Evolutionary conservation across 371 early-diverging fungal genomes (phyloP), one percentile per base, ranked within the genome.

Genomic region (Paramicrosporidium saccamoebae): DNA sequence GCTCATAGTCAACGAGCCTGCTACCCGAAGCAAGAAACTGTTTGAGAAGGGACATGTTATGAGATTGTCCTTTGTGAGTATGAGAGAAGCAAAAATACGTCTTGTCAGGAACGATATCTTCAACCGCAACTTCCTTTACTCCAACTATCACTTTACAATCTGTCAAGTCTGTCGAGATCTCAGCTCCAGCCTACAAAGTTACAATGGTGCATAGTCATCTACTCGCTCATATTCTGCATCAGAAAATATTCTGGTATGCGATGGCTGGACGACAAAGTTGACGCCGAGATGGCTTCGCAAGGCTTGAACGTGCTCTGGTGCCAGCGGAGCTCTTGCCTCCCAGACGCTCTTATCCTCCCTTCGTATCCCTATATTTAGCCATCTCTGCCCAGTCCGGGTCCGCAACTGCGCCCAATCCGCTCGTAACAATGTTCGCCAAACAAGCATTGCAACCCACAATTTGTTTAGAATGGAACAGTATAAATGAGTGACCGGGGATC

Each of bases 61-160:
- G 66, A 15, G 29, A 23, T 29, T 79, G 81, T 11, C 79, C 92
- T 46, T 92, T 92, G 50, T 82, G 84, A 0, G 88, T 90, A 43
- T 92, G 92, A 25, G 86, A 82, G 35, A 92, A 92, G 46, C 71
- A 66, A 11, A 82, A 19, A 41, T 81, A 90, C 1, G 77, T 75
- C 48, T 84, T 86, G 39, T 66, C 48, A 0, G 59, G 58, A 2
- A 88, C 42, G 26, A 92, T 36, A 23, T 68, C 46, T 21, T 49
- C 39, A 9, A 52, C 50, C n/a, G 88, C 82, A 2, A 92, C 81
- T 33, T 92, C 92, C 40, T 92, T 92, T 27, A 92, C 81, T 9
- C 90, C 92, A 20, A 92, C 33, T 17, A 92, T 79, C 10, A 84
- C 40, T 42, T 92, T 86, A 3, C 82, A 81, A 6, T 36, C 38